Evolutionary conservation across 225 moss, liverwort and hornwort genomes (phyloP).

Genomic region (Rhytidiadelphus loreus): DNA sequence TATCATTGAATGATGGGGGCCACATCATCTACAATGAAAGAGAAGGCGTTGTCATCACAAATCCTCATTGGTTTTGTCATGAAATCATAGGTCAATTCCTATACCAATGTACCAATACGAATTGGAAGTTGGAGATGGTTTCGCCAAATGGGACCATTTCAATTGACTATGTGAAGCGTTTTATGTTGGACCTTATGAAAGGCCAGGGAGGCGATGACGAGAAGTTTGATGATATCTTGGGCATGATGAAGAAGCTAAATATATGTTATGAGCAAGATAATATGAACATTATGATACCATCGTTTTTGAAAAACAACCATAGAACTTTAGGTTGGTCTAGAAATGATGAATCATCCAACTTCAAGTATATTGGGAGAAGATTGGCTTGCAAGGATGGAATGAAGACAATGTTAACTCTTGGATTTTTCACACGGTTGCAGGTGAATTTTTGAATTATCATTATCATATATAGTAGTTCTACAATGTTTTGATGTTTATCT

Average conservation of each 20-base stretch:
- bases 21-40: background rate
- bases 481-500: background rate
- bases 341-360: background rate
- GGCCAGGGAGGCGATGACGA: background rate
- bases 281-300: background rate
- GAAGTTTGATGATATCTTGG: background rate
- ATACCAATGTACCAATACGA: background rate
- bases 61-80: background rate
- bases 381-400: background rate
- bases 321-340: background rate
- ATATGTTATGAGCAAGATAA: background rate
- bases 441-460: background rate
- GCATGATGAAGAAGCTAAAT: background rate
- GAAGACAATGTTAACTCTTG: background rate
- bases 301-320: background rate
- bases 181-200: background rate
- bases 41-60: background rate
- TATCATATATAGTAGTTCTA: no score
- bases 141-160: background rate
- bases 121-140: background rate
- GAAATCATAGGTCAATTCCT: background rate
- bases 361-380: background rate
- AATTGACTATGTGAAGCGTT: background rate
- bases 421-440: background rate
- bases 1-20: background rate